Conservation (phyloP, 306 rosid species). For the Hylodesmum podocarpum region DNA sequence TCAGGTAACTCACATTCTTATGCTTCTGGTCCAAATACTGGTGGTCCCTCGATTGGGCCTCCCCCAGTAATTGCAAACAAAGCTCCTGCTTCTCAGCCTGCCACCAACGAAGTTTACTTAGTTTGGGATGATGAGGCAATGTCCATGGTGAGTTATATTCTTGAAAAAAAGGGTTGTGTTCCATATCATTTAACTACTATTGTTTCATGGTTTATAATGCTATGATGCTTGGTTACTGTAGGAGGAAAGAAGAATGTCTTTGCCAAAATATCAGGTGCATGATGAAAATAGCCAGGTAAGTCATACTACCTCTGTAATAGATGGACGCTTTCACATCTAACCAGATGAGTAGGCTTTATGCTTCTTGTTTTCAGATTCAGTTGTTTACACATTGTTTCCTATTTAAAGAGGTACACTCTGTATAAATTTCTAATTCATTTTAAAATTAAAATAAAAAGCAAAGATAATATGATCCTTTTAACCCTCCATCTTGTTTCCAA, state of each 20-base stretch:
- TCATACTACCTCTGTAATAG: conserved; percentile 72
- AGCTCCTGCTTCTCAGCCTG: conserved; percentile 81
- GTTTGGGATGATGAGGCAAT: conserved; percentile 99
- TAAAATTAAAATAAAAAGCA: conserved; percentile 24
- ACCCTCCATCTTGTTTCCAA: conserved; percentile 39
- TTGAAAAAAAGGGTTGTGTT: conserved; percentile 1
- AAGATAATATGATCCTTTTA: conserved; percentile 37
- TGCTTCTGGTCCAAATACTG: conserved; percentile 98
- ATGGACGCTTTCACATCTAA: conserved; percentile 72
- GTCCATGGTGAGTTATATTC: conserved; percentile 81
- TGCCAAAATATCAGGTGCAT: conserved; percentile 97
- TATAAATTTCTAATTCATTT: conserved; percentile 31
- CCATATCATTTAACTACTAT: not conserved
- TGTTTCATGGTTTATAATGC: conserved; percentile 25
- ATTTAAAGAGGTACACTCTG: conserved; percentile 52
- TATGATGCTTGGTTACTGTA: conserved; percentile 42
- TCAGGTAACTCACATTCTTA: conserved; percentile 78
- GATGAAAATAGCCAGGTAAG: conserved; percentile 99
- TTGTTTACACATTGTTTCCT: conserved; percentile 54
- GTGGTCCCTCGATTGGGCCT: conserved; percentile 99
- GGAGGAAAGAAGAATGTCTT: conserved; percentile 99
- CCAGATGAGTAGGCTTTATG: conserved; percentile 78
- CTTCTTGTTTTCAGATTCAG: conserved; percentile 54
- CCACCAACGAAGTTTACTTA: conserved; percentile 89
- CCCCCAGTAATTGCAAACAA: conserved; percentile 96